phyloP scores from a whole-genome alignment of 2,329 filamentous ascomycete genomes.

The Colletotrichum costaricense region DNA sequence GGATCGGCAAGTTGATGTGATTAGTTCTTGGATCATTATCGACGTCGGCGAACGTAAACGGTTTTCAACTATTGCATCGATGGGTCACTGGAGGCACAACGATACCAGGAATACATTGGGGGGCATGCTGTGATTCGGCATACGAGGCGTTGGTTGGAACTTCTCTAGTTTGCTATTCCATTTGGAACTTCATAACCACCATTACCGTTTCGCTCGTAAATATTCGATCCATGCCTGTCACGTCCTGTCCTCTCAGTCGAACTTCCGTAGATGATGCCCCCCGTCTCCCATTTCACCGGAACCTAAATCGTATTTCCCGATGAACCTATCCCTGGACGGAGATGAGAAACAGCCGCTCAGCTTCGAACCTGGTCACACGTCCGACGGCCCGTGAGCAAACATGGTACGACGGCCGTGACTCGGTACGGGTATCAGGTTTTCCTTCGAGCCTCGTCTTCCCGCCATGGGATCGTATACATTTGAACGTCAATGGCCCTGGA shows the following conservation, averaged over 20 bases:
- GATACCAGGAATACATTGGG: conserved; percentile 11
- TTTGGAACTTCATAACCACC: neutral
- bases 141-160: conserved; percentile 13
- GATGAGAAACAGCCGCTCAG: neutral
- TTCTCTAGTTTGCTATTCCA: neutral
- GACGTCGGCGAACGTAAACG: neutral
- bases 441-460: neutral
- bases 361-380: neutral
- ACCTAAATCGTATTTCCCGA: neutral
- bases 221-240: neutral
- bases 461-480: neutral
- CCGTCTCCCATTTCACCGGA: neutral
- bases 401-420: conserved; percentile 10
- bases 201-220: neutral
- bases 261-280: too few species aligned
- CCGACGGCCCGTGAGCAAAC: conserved; percentile 9
- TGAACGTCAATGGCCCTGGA: neutral
- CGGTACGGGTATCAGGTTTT: neutral
- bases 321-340: neutral
- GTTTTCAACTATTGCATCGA: neutral
- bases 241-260: neutral
- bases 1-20: neutral
- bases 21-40: neutral
- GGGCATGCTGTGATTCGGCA: conserved; percentile 5
- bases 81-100: neutral